Evolutionary conservation across 2,329 filamentous ascomycete species (phyloP).

Genomic region (Emergomyces africanus): DNA sequence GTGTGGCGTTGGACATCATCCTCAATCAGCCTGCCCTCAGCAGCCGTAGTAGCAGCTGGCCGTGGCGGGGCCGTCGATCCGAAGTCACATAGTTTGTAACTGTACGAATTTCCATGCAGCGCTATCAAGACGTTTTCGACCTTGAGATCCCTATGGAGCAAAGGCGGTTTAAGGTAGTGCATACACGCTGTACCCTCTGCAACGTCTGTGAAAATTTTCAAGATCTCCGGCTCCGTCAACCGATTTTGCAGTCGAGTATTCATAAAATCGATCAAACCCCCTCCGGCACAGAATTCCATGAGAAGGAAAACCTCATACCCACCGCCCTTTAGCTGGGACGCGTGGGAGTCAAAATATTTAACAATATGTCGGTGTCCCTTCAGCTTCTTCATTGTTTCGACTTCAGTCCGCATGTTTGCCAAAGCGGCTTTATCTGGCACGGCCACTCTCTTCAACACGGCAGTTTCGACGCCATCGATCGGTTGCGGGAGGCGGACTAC

Average conservation of each 20-base stretch:
- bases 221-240: constrained; percentile 90
- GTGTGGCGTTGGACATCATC: constrained; percentile 97
- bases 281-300: constrained; percentile 95
- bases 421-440: constrained; percentile 92
- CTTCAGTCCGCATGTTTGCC: constrained; percentile 93
- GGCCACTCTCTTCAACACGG: constrained; percentile 86
- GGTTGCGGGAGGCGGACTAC: constrained; percentile 74
- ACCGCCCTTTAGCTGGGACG: constrained; percentile 79
- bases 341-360: constrained; percentile 96
- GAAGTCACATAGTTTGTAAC: constrained; percentile 98
- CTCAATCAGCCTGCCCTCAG: constrained; percentile 83
- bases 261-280: constrained; percentile 98
- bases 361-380: constrained; percentile 95
- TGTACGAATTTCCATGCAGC: constrained; percentile 48
- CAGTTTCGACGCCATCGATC: constrained; percentile 64
- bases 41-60: constrained; percentile 71
- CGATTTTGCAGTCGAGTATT: constrained; percentile 94
- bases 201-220: constrained; percentile 93
- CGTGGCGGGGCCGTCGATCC: constrained; percentile 77
- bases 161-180: constrained; percentile 92
- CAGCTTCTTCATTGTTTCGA: constrained; percentile 99
- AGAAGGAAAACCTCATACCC: constrained; percentile 97
- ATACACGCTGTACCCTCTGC: constrained; percentile 95
- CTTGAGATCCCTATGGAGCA: constrained; percentile 90
- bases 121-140: constrained; percentile 96